phyloP scores from a whole-genome alignment of 345 rosid species.

The Heritiera fomes region DNA sequence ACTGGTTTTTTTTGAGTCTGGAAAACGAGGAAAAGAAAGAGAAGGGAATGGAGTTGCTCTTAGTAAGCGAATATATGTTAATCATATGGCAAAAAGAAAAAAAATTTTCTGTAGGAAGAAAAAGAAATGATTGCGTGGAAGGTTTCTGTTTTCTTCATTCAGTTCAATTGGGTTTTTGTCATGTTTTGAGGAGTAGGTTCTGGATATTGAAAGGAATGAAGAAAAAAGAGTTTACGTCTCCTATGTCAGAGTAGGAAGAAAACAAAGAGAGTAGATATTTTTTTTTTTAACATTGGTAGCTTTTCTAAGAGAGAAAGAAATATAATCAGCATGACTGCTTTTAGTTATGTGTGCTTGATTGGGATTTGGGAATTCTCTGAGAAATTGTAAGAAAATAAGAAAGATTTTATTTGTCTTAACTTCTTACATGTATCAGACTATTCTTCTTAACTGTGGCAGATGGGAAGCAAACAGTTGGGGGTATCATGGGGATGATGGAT shows the following conservation, averaged over 20 bases:
- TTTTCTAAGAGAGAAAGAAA: neutral
- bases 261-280: neutral
- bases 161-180: neutral
- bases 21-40: neutral
- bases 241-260: neutral
- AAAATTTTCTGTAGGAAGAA: neutral
- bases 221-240: neutral
- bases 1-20: neutral
- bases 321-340: conserved; percentile 3
- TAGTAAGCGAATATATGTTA: neutral
- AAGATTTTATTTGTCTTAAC: neutral
- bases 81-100: neutral
- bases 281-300: neutral
- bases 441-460: conserved; percentile 33
- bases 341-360: neutral
- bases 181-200: neutral
- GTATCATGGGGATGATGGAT: conserved; percentile 96
- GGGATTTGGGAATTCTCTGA: conserved; percentile 1
- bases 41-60: neutral
- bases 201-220: neutral
- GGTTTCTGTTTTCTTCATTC: neutral
- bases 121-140: neutral
- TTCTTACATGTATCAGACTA: neutral
- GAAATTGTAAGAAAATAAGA: neutral
- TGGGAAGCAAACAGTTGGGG: conserved; percentile 98